These are phyloP conservation scores for Novymonas esmeraldas DNA, from an alignment of 208 protist species.

Conservation along the genomic window DNA sequence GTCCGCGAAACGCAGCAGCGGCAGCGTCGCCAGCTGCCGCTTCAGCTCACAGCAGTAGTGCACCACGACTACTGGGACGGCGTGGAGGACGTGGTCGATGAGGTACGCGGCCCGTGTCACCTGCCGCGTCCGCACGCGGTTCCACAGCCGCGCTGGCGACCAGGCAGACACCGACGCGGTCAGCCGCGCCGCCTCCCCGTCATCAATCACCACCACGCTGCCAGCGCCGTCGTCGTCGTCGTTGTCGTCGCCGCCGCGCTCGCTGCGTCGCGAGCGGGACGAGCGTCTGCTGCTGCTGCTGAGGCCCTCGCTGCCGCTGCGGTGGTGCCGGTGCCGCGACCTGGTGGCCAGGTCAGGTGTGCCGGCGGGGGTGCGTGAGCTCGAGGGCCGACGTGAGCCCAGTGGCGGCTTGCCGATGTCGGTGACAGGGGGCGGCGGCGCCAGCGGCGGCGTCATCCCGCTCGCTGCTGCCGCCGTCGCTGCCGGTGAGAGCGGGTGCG, in stretches of 20 bases:
- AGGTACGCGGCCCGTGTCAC: constrained; percentile 45
- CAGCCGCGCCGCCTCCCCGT: constrained; percentile 9
- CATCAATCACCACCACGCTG: constrained; percentile 26
- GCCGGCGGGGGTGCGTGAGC: constrained; percentile 4
- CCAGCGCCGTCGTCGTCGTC: constrained; percentile 2
- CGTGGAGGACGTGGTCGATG: constrained; percentile 66
- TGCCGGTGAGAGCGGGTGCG: constrained; percentile 19
- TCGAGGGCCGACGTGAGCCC: constrained; percentile 39
- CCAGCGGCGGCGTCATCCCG: constrained; percentile 26
- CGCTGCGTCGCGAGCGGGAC: constrained; percentile 6
- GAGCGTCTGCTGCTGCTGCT: constrained; percentile 23
- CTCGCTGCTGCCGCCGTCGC: constrained; percentile 10
- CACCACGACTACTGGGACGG: constrained; percentile 55
- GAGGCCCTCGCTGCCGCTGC: constrained; percentile 23
- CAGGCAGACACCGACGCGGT: constrained; percentile 4
- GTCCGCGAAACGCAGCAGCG: constrained; percentile 61
- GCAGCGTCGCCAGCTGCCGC: constrained; percentile 63
- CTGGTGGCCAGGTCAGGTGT: neutral
- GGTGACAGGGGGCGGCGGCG: constrained; percentile 22
- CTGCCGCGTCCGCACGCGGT: constrained; percentile 29
- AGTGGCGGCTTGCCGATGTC: constrained; percentile 63
- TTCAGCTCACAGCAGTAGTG: constrained; percentile 70
- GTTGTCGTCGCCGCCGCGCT: constrained; percentile 3
- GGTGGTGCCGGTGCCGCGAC: constrained; percentile 24
- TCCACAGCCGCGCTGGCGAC: constrained; percentile 28